Evolutionary conservation across 176 grass and related monocot species (phyloP), one percentile per base, ranked within the genome.

Genomic region (Cenchrus purpureus): DNA sequence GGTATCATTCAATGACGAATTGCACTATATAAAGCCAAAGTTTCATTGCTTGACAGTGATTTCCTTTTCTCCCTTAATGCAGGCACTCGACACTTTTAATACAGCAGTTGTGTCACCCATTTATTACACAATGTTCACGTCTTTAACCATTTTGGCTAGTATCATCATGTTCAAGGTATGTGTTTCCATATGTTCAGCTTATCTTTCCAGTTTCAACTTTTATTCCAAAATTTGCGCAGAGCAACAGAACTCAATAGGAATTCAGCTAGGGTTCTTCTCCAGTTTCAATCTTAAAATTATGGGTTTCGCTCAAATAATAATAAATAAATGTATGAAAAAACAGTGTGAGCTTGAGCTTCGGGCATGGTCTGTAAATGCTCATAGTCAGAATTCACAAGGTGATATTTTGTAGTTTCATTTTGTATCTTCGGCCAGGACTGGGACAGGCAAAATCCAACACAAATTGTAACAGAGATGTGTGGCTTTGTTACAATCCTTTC

Each of bases 121-220:
- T 81, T 95, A 95, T 55, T 92, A 92, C 25, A 90, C 90, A 8
- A 95, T 95, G 85, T 95, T 95, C 89, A 92, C 90, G 77, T 90
- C 90, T 45, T 77, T 95, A 78, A 90, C 93, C 48, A 90, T 95
- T 65, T 86, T 95, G 88, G 93, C 93, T 65, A 95, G 90, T 84
- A 88, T 95, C 71, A 95, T 95, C 37, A 95, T 95, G 93, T 95
- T 95, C 88, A 95, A 95, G 90, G 90, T 95, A 83, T 58, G 37
- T 84, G 31, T 54, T 81, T 85, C 11, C 0, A 59, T 34, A 34
- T 34, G 48, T 82, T 19, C 14, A 66, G 16, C 37, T 28, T 5
- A 57, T 71, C 0, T 69, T 83, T 17, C 45, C 50, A 34, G 34
- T 34, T 40, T 43, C 32, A 10, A 10, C 51, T 72, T 81, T 50